These are phyloP conservation scores for Picochlorum sp. DNA, from an alignment of 139 green algal species.

Conservation along the genomic window DNA sequence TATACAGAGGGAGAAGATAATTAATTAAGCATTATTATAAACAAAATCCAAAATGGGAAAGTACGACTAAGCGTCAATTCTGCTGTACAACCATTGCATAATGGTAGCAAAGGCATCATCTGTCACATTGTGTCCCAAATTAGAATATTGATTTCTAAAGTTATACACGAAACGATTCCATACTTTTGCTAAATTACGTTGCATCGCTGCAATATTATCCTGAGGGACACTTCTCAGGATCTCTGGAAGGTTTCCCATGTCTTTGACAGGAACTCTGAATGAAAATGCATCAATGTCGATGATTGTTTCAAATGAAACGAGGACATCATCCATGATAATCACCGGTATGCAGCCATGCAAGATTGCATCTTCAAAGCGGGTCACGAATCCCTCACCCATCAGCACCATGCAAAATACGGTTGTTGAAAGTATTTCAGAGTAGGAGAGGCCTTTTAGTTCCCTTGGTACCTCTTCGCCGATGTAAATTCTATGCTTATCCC, in stretches of 20 bases:
- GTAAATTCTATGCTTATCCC: constrained; percentile 21
- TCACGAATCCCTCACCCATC: constrained; percentile 42
- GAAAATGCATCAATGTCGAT: constrained; percentile 17
- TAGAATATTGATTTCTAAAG: neutral
- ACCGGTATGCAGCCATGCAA: constrained; percentile 68
- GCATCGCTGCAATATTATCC: constrained; percentile 19
- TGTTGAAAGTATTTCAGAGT: constrained; percentile 19
- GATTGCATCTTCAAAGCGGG: constrained; percentile 44
- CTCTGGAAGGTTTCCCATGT: constrained; percentile 31
- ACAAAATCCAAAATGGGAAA: no score
- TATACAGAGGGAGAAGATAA: no score
- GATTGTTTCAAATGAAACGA: constrained; percentile 12
- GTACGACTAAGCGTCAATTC: no score
- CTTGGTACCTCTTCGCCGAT: constrained; percentile 10
- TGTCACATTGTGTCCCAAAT: neutral
- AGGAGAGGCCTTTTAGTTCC: constrained; percentile 6
- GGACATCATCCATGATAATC: constrained; percentile 27
- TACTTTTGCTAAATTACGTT: constrained; percentile 7
- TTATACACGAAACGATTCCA: constrained; percentile 40
- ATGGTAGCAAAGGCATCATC: constrained; percentile 52
- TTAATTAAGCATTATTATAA: no score
- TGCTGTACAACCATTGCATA: constrained; percentile 48
- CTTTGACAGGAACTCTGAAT: constrained; percentile 21
- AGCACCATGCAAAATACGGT: constrained; percentile 27
- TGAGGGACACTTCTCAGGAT: constrained; percentile 23